Evolutionary conservation across 2,329 filamentous ascomycete genomes (phyloP).

Genomic region (Pezicula neosporulosa): DNA sequence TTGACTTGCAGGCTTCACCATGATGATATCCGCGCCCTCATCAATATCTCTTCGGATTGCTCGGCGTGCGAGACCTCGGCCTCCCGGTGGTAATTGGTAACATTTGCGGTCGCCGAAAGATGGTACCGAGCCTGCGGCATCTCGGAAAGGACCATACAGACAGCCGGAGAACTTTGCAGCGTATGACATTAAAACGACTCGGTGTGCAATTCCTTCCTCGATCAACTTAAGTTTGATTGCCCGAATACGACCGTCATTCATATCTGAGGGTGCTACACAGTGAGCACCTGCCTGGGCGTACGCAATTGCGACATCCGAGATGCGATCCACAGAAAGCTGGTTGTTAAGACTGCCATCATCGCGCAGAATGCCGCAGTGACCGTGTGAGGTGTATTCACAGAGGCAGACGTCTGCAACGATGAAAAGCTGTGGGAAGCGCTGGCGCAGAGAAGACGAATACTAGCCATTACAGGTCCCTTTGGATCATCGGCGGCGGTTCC

Average conservation of each 20-base stretch:
- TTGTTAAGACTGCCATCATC: constrained; percentile 95
- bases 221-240: constrained; percentile 98
- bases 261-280: constrained; percentile 95
- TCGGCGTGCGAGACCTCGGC: constrained; percentile 83
- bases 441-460: constrained; percentile 82
- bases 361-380: constrained; percentile 92
- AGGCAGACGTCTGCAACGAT: constrained; percentile 92
- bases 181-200: constrained; percentile 93
- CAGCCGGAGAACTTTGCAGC: constrained; percentile 97
- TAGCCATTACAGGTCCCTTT: constrained; percentile 83
- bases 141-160: constrained; percentile 94
- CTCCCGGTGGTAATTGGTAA: constrained; percentile 93
- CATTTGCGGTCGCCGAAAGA: constrained; percentile 93
- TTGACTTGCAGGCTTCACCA: constrained; percentile 96
- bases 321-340: constrained; percentile 85
- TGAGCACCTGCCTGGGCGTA: constrained; percentile 96
- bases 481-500: constrained; percentile 93
- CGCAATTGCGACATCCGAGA: constrained; percentile 94
- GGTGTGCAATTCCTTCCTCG: constrained; percentile 88
- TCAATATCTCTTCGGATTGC: constrained; percentile 87
- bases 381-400: constrained; percentile 97
- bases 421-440: constrained; percentile 85
- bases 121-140: constrained; percentile 86
- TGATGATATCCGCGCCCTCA: constrained; percentile 96
- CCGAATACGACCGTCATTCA: constrained; percentile 97